These are phyloP conservation scores for Linnemannia zychae DNA, from an alignment of 192 early-diverging fungal species.

Conservation along the genomic window DNA sequence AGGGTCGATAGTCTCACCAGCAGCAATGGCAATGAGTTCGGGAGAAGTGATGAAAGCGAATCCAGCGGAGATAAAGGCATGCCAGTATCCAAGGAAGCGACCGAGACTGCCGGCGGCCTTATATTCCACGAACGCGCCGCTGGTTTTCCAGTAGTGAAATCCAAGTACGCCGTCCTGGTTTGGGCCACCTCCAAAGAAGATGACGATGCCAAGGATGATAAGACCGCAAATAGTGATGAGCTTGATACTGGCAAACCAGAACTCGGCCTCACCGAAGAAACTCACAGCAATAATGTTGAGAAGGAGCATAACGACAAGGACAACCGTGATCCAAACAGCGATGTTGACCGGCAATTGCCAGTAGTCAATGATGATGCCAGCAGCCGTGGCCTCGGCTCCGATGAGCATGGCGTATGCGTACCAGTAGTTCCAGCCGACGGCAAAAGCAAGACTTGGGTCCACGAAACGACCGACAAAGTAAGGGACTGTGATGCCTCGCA, in stretches of 20 bases:
- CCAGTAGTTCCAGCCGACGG: slow-evolving; percentile 79
- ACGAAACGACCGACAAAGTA: slow-evolving; percentile 65
- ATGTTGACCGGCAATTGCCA: slow-evolving; percentile 37
- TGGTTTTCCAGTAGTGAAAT: slow-evolving; percentile 39
- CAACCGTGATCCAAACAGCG: slow-evolving; percentile 61
- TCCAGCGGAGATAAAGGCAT: slow-evolving; percentile 34
- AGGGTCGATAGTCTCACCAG: slow-evolving; percentile 72
- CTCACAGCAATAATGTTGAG: slow-evolving; percentile 64
- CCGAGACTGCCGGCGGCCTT: slow-evolving; percentile 60
- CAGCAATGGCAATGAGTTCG: slow-evolving; percentile 75
- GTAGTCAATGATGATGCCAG: slow-evolving; percentile 36
- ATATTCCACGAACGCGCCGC: slow-evolving; percentile 43
- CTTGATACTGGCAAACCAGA: slow-evolving; percentile 72
- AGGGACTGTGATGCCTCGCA: slow-evolving; percentile 65
- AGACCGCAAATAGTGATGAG: slow-evolving; percentile 54
- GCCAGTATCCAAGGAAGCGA: slow-evolving; percentile 70
- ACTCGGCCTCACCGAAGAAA: slow-evolving; percentile 69
- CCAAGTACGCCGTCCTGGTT: slow-evolving; percentile 64
- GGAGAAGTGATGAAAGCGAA: slow-evolving; percentile 50
- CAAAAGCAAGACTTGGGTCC: slow-evolving; percentile 68
- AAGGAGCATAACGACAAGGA: slow-evolving; percentile 61
- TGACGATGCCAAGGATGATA: slow-evolving; percentile 52
- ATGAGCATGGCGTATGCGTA: slow-evolving; percentile 71
- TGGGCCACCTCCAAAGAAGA: slow-evolving; percentile 72
- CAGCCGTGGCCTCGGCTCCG: slow-evolving; percentile 41